Conservation (phyloP, 176 grass and related monocot genomes). For the Cenchrus purpureus region DNA sequence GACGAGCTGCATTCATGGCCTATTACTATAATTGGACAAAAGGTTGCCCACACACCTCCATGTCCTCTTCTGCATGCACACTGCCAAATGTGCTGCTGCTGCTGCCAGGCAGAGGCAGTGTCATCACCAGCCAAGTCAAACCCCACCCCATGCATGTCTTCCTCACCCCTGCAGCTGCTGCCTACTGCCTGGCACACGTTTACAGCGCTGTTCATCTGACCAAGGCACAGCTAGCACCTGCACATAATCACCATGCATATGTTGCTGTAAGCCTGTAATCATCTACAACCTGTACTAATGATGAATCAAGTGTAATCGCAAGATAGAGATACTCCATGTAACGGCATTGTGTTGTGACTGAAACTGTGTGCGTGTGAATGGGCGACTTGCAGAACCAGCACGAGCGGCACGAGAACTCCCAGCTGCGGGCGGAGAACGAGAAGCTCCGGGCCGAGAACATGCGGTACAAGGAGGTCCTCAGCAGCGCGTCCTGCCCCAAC, state of each 20-base stretch:
- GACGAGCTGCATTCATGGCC: constrained; percentile 65
- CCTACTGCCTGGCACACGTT: constrained; percentile 32
- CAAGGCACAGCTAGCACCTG: not conserved
- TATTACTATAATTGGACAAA: constrained; percentile 68
- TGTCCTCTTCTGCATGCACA: constrained; percentile 53
- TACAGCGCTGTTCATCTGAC: constrained; percentile 26
- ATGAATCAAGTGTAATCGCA: not conserved
- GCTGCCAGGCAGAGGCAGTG: not conserved
- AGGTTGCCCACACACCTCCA: constrained; percentile 36
- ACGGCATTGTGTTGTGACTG: not conserved
- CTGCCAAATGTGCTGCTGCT: constrained; percentile 41
- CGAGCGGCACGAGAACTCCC: constrained; percentile 75
- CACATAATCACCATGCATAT: no score
- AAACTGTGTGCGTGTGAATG: not conserved
- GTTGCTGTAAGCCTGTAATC: not conserved
- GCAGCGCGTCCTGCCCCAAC: constrained; percentile 79
- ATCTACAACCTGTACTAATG: not conserved
- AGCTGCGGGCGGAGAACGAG: constrained; percentile 67
- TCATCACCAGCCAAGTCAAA: constrained; percentile 34
- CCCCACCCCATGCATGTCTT: constrained; percentile 20
- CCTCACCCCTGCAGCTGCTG: not conserved
- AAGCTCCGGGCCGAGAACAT: constrained; percentile 80
- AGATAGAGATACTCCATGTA: not conserved
- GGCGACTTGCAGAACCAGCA: constrained; percentile 58
- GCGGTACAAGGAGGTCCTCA: constrained; percentile 74